Percentiles rank a stretch among this genome's conserved stretches.
phyloP scores from a whole-genome alignment of 202 grass and related monocot genomes.

The Brachypodium distachyon region DNA sequence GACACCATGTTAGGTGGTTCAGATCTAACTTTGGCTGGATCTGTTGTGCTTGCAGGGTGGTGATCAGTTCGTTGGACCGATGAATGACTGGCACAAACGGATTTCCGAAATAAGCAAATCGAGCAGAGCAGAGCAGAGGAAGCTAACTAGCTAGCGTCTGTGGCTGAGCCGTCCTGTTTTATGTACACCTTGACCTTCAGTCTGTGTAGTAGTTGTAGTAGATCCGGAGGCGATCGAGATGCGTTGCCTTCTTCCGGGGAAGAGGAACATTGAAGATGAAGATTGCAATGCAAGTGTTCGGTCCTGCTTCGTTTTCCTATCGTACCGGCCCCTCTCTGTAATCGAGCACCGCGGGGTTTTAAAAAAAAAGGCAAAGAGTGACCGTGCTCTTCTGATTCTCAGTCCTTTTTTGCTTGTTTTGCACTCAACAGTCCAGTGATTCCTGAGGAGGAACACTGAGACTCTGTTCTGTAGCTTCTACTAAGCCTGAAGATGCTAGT shows the following conservation, averaged over 20 bases:
- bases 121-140: not conserved
- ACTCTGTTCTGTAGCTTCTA: not conserved
- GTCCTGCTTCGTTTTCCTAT: not conserved
- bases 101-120: not conserved
- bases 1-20: not conserved
- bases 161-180: not conserved
- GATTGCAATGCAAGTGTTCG: not conserved
- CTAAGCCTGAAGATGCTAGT: not conserved
- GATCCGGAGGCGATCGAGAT: not conserved
- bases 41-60: constrained; percentile 38
- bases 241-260: not conserved
- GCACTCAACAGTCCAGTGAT: not conserved
- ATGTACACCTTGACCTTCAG: not conserved
- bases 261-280: not conserved
- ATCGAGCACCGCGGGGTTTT: no score
- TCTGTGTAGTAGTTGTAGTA: not conserved
- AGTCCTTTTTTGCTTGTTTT: not conserved
- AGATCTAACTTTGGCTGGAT: not conserved
- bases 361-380: no score
- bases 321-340: not conserved
- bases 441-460: not conserved
- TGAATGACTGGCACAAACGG: constrained; percentile 10
- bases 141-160: not conserved
- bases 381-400: not conserved
- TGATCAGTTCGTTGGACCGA: constrained; percentile 59